Percentiles rank a stretch among this genome's conserved stretches.
These are phyloP conservation scores for Trypanosomatidae sp. DNA, from an alignment of 208 protist species.

Conservation along the genomic window DNA sequence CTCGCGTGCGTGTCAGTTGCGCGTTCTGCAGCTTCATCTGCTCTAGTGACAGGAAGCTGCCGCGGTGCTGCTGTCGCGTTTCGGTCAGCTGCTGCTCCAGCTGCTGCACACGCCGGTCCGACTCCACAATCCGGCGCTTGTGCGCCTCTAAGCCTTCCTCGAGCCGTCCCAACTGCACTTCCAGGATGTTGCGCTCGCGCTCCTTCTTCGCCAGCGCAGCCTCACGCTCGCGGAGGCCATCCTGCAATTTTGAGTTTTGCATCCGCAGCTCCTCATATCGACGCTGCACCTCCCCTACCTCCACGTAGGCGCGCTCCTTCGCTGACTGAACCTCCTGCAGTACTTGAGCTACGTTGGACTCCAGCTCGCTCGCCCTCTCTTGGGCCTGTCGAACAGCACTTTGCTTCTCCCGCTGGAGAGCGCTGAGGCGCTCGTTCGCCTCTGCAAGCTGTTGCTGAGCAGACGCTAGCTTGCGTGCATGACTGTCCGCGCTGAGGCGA, in stretches of 20 bases:
- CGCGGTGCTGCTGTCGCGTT: slow-evolving; percentile 36
- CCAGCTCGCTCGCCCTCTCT: slow-evolving; percentile 23
- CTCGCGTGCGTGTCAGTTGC: slow-evolving; percentile 40
- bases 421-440: slow-evolving; percentile 7
- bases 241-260: slow-evolving; percentile 24
- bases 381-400: slow-evolving; percentile 19
- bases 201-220: slow-evolving; percentile 23
- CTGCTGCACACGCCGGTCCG: slow-evolving; percentile 41
- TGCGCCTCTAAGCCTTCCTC: slow-evolving; percentile 55
- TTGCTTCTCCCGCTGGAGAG: slow-evolving; percentile 22
- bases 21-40: slow-evolving; percentile 55
- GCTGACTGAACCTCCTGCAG: slow-evolving; percentile 33
- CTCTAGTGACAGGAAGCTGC: slow-evolving; percentile 50
- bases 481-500: slow-evolving; percentile 17
- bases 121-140: slow-evolving; percentile 47
- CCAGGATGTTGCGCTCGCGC: slow-evolving; percentile 35
- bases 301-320: slow-evolving; percentile 28
- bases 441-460: slow-evolving; percentile 35
- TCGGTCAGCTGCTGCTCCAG: slow-evolving; percentile 47
- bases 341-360: slow-evolving; percentile 29
- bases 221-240: slow-evolving; percentile 25
- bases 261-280: slow-evolving; percentile 31
- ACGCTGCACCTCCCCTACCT: slow-evolving; percentile 33
- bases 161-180: slow-evolving; percentile 40
- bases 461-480: slow-evolving; percentile 16